Evolutionary conservation across 169 alveolate genomes (phyloP).

Genomic region (Eimeria maxima): DNA sequence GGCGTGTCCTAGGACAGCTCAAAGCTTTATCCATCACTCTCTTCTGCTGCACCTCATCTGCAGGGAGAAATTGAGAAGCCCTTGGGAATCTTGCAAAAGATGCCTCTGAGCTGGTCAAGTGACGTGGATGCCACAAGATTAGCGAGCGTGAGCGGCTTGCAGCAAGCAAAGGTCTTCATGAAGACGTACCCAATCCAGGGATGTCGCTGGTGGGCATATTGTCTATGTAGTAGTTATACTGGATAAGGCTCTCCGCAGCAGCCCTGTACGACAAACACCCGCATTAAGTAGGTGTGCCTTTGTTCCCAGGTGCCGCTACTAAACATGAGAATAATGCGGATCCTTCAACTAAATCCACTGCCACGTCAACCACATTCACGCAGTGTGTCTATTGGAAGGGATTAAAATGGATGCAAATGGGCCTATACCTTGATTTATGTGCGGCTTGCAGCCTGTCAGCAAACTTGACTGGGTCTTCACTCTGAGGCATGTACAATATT

Average conservation of each 20-base stretch:
- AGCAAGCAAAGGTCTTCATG: not conserved
- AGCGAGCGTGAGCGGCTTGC: not conserved
- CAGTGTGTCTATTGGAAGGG: not conserved
- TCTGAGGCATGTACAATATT: conserved; percentile 28
- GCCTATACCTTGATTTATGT: conserved; percentile 56
- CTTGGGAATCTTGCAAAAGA: not conserved
- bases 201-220: conserved; percentile 94
- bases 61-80: not conserved
- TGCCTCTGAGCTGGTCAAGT: not conserved
- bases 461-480: conserved; percentile 82
- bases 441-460: conserved; percentile 81
- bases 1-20: conserved; percentile 72
- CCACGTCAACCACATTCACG: not conserved
- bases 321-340: not conserved
- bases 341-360: not conserved
- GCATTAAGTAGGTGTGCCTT: not conserved
- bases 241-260: conserved; percentile 93
- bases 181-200: conserved; percentile 89
- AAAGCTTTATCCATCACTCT: conserved; percentile 87
- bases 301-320: not conserved
- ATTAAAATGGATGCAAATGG: not conserved
- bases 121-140: not conserved
- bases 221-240: conserved; percentile 94
- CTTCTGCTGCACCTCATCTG: conserved; percentile 90
- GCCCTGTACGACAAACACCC: conserved; percentile 85